Evolutionary conservation across 768 basidiomycete species (phyloP), one percentile per base, ranked within the genome.

Genomic region (Lanmaoa rubissima): DNA sequence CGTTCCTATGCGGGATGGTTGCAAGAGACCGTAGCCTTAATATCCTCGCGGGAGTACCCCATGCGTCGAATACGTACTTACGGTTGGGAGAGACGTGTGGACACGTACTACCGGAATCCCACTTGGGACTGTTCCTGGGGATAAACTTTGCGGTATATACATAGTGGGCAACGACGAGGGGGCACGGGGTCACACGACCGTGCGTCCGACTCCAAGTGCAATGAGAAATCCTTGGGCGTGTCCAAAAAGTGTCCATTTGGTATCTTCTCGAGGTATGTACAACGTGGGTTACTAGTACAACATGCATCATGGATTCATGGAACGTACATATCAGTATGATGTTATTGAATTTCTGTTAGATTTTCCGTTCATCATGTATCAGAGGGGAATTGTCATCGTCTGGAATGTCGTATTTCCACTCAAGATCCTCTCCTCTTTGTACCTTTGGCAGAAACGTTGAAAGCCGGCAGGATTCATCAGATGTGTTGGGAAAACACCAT

Each of bases 391-490:
- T 12, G n/a, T 1, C 63, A 69, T 61, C 7, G 26, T n/a, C 43
- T 50, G 32, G 42, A 69, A 69, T 17, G 36, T 9, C 21, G 11
- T 43, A 36, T 53, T 32, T 2, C 63, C 68, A 24, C 48, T 47
- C 48, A 19, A 19, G 4, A 56, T 45, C 53, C 38, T 55, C 41
- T 65, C 60, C 34, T 64, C 61, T 35, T 63, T 69, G 48, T 67
- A 69, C 28, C 57, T 48, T 24, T 56, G 51, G 39, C 67, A 69
- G 39, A 69, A 69, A 12, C 57, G 58, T 44, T 61, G 59, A 48
- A 69, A 69, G 17, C 67, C 63, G 6, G 63, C 60, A 2, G 67
- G 67, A 9, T 61, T 63, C 51, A 67, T 48, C 5, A 57, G 40
- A 6, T 45, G 32, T 8, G 60, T 54, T 1, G 67, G 60, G 11